Conservation (phyloP, 805 yeast genomes). For the Phaffomyces opuntiae region DNA sequence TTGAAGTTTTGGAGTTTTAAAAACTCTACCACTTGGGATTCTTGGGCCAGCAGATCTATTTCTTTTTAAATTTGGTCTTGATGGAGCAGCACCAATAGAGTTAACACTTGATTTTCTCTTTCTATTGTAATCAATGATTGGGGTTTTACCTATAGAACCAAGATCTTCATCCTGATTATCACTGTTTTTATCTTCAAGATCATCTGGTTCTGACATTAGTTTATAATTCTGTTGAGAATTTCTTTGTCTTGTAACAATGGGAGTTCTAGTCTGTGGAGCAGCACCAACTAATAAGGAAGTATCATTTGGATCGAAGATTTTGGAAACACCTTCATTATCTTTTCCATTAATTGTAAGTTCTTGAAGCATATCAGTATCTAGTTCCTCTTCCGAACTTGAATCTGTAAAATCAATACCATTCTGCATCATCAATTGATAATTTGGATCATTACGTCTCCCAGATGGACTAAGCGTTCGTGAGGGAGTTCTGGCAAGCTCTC, state of each 20-base stretch:
- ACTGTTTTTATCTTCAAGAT: not conserved
- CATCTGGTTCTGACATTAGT: not conserved
- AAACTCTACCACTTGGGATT: slow-evolving; percentile 8
- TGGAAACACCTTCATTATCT: slow-evolving; percentile 1
- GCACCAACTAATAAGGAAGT: slow-evolving; percentile 3
- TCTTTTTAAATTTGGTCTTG: not conserved
- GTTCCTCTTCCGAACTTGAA: not conserved
- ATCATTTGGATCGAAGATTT: slow-evolving; percentile 12
- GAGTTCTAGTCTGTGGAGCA: not conserved
- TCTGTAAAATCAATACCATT: not conserved
- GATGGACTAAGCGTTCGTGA: too few relatives aligned
- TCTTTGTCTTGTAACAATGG: not conserved
- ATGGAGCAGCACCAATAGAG: not conserved
- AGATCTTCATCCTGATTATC: not conserved
- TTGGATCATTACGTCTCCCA: too few relatives aligned
- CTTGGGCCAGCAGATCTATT: slow-evolving; percentile 4
- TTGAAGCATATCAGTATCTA: not conserved
- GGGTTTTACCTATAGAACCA: not conserved
- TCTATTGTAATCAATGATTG: not conserved
- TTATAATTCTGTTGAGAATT: not conserved
- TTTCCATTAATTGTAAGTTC: not conserved
- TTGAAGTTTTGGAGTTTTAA: slow-evolving; percentile 5
- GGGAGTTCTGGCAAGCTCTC: not conserved
- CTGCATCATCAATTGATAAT: not conserved
- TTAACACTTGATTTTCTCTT: not conserved